phyloP scores from a whole-genome alignment of 176 grass and related monocot species.

The Zea mays region Zm-B73-REFERENCE-NAM-5.0 NC_050096.1:109089001-109089500 shows the following conservation, averaged over 20 bases:
- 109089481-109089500: no score
- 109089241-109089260: background rate
- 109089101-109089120: conserved; percentile 40
- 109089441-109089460: background rate
- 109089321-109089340: background rate
- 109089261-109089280: background rate
- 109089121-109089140: conserved; percentile 10
- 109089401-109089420: background rate
- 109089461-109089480: no score
- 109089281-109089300: background rate
- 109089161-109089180: background rate
- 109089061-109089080: conserved; percentile 55
- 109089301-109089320: background rate
- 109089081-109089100: conserved; percentile 24
- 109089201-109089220: background rate
- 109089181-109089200: background rate
- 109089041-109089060: conserved; percentile 71
- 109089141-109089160: conserved; percentile 6
- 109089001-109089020: conserved; percentile 85
- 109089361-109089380: background rate
- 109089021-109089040: conserved; percentile 63
- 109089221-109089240: background rate
- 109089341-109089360: background rate
- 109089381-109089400: no score
- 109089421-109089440: background rate